Evolutionary conservation across 345 rosid species (phyloP), one percentile per base, ranked within the genome.

Genomic region (Carallia brachiata): DNA sequence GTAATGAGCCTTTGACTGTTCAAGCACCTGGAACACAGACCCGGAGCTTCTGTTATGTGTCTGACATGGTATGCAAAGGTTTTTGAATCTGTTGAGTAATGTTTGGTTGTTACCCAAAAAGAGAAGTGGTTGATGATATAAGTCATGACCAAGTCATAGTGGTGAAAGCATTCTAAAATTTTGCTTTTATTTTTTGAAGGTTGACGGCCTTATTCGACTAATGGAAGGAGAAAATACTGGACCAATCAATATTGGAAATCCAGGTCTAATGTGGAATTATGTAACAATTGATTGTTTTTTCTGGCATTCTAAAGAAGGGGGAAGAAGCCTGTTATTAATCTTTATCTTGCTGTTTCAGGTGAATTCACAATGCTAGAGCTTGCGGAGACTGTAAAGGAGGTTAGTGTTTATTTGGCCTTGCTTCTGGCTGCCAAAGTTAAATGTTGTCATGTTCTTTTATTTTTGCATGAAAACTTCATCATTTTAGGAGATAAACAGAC

Each of bases 21-120:
- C 98, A 94, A 79, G 84, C 88, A 67, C 97, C 95, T 1, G 98
- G 97, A 79, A 91, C 98, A 73, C 96, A 90, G 84, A 94, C 98
- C 6, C 80, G 97, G n/a, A 94, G 97, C 72, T 94, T 91, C 84
- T 94, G 98, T 76, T 94, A 84, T 70, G 98, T 91, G 40, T 90
- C 98, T 7, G 98, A 94, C 73, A 87, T 94, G 98, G 98, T 93
- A 87, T 36, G 74, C 59, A 13, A 58, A 19, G 68, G 18, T 52
- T 62, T 53, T 50, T 37, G 9, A 5, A 59, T 36, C 36, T 36
- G 2, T 52, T 50, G 7, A 50, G 6, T 55, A 28, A 63, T n/a
- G 55, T 44, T 44, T 44, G 50, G 13, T 44, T 44, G 13, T 44
- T 13, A 44, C 50, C 50, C 17, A 12, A 12, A 44, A 44, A 44